Base-by-base conservation (phyloP, 2,329 filamentous ascomycete species). In the Epichloe bromicola region DNA sequence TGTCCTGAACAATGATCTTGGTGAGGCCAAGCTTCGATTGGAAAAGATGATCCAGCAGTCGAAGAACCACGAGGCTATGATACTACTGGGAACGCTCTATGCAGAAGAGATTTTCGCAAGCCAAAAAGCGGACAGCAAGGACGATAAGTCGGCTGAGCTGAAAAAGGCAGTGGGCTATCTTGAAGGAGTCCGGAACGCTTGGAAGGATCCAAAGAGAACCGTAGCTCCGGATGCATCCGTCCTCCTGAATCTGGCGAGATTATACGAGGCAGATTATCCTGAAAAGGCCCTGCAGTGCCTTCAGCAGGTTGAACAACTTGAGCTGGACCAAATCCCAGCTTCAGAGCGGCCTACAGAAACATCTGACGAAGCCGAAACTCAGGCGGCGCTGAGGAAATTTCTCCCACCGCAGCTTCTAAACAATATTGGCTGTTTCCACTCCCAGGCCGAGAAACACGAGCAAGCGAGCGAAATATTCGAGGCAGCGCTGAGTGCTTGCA, bases 361-460 rank as follows among this genome's bases (percentile, higher is more conserved):
- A 4, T 60, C 60, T 2, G 81, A 87, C 49, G 79, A 85, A 52
- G 75, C 73, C 3, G 75, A 79, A 33, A 69, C 79, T 51, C 78
- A 78, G 51, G 72, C 72, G 20, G 74, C 76, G 15, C 74, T 95
- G 30, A 83, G 89, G 50, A 86, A 90, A 62, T 75, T 85, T 53
- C 73, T 98, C 1, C 87, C 90, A 1, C 93, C 93, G 4, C 89
- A 95, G 62, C 75, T 97, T 2, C 76, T 98, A 42, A 98, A 97
- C 74, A 98, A 98, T 65, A 95, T 97, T 64, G 93, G 88, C 5
- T 96, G 90, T 67, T 97, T 97, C 69, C 82, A 95, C 58, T 96
- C 88, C 58, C 89, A 95, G 63, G 78, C 82, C 2, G 89, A 95
- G 60, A 89, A 88, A 63, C 83, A 86, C 56, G 80, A 85, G 19